Percentiles rank a stretch among this genome's conserved stretches.
phyloP scores from a whole-genome alignment of 805 yeast species.

The Wickerhamomyces bovis region DNA sequence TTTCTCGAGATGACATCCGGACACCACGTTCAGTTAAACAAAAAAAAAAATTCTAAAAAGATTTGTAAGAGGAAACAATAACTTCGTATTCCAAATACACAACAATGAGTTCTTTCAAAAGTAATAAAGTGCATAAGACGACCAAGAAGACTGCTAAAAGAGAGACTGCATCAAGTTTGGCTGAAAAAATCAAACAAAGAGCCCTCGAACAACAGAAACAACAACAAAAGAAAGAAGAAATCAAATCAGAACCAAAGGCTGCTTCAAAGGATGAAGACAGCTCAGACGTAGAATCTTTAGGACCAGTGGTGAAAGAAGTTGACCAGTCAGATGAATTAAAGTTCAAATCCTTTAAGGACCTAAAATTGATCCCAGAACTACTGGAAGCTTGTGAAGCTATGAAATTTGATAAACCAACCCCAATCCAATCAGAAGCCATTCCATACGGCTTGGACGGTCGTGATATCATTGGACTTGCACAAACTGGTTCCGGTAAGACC shows the following conservation, averaged over 20 bases:
- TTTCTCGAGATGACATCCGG: conserved; percentile 22
- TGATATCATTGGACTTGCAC: conserved; percentile 94
- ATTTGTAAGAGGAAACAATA: background rate
- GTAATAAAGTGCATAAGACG: conserved; percentile 16
- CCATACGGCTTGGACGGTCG: conserved; percentile 88
- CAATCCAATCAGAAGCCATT: conserved; percentile 86
- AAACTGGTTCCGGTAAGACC: conserved; percentile 97
- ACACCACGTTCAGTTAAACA: conserved; percentile 11
- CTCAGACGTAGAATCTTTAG: conserved; percentile 8
- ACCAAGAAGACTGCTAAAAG: conserved; percentile 23
- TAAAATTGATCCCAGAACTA: conserved; percentile 70
- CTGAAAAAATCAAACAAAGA: conserved; percentile 46
- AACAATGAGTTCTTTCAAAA: background rate
- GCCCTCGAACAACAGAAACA: conserved; percentile 26
- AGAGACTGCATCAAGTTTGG: conserved; percentile 41
- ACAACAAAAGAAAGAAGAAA: conserved; percentile 2
- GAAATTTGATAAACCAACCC: conserved; percentile 80
- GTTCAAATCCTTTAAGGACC: conserved; percentile 42
- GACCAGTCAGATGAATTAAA: conserved; percentile 16
- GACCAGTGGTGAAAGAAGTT: conserved; percentile 11
- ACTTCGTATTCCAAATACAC: background rate
- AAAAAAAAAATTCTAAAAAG: background rate
- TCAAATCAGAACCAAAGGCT: conserved; percentile 1
- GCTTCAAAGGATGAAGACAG: conserved; percentile 1
- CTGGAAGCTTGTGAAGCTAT: conserved; percentile 71